Conservation (phyloP, 1,284 basidiomycete species). For the Austroboletus novae-zelandiae region DNA sequence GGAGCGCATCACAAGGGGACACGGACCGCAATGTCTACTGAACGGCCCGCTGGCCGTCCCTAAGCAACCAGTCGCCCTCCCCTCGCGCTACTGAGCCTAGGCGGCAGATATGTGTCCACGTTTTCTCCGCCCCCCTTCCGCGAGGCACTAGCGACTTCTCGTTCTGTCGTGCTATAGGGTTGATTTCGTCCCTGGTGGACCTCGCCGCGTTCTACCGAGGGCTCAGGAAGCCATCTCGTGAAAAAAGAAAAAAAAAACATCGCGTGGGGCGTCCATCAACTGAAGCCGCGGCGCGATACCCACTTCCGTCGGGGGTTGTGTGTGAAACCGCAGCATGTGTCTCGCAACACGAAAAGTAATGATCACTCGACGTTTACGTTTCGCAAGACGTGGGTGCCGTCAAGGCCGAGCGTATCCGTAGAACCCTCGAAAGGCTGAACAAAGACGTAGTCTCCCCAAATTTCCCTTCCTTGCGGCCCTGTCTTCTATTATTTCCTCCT, state of each 20-base stretch:
- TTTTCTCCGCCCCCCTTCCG: slow-evolving; percentile 4
- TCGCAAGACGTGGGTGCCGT: too few relatives aligned
- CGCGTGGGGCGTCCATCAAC: neutral
- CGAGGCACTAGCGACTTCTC: neutral
- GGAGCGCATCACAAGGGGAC: neutral
- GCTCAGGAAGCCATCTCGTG: too few relatives aligned
- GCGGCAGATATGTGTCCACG: slow-evolving; percentile 3
- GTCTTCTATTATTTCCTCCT: too few relatives aligned
- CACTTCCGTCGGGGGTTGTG: too few relatives aligned
- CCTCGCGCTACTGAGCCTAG: neutral
- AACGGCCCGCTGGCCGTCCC: neutral
- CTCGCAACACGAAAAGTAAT: too few relatives aligned
- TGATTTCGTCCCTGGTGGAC: too few relatives aligned
- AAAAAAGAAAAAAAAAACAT: too few relatives aligned
- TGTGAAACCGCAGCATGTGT: too few relatives aligned
- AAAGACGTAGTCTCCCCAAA: neutral
- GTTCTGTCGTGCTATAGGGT: too few relatives aligned
- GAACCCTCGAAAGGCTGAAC: neutral
- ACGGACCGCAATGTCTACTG: neutral
- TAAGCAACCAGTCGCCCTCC: neutral
- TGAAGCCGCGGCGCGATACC: neutral
- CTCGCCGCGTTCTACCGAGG: too few relatives aligned
- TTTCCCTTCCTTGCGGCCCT: too few relatives aligned
- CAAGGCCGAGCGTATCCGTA: neutral
- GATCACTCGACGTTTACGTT: neutral